Percentiles rank a stretch among this genome's conserved stretches.
Conservation (phyloP, 2,329 filamentous ascomycete species). For the Colletotrichum neosansevieriae region DNA sequence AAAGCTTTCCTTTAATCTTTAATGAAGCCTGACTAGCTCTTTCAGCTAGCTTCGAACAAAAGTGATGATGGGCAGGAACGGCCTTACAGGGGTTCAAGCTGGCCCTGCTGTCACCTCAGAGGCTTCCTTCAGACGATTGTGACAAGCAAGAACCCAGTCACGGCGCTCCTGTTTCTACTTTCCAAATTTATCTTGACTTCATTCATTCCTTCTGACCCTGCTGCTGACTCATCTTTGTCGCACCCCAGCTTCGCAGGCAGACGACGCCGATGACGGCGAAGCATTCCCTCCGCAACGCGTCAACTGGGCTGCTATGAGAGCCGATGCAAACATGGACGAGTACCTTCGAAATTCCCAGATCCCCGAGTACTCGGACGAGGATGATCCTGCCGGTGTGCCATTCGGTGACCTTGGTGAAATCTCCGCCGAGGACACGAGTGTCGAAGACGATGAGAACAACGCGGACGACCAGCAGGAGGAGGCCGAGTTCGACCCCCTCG, state of each 20-base stretch:
- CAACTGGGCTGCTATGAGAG: slow-evolving; percentile 39
- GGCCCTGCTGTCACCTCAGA: background rate
- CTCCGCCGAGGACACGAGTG: slow-evolving; percentile 46
- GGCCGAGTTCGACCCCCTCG: slow-evolving; percentile 64
- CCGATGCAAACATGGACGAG: slow-evolving; percentile 35
- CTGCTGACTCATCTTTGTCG: slow-evolving; percentile 31
- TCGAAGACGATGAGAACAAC: slow-evolving; percentile 47
- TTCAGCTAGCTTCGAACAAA: background rate
- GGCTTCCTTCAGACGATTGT: slow-evolving; percentile 29
- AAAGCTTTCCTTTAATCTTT: background rate
- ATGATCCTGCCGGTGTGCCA: slow-evolving; percentile 24
- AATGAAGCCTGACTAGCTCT: background rate
- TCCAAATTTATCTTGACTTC: slow-evolving; percentile 8
- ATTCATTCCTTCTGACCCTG: background rate
- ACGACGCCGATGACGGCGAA: slow-evolving; percentile 36
- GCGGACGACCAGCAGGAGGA: slow-evolving; percentile 46
- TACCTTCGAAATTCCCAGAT: slow-evolving; percentile 34
- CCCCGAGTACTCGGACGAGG: slow-evolving; percentile 38
- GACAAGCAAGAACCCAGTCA: slow-evolving; percentile 14
- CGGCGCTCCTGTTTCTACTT: slow-evolving; percentile 21
- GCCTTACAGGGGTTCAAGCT: background rate
- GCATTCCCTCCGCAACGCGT: slow-evolving; percentile 37
- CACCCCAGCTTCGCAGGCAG: slow-evolving; percentile 24
- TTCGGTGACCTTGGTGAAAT: slow-evolving; percentile 38
- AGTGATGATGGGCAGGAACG: background rate